Evolutionary conservation across 1,284 basidiomycete genomes (phyloP).

Genomic region (Pascua guehoae): DNA sequence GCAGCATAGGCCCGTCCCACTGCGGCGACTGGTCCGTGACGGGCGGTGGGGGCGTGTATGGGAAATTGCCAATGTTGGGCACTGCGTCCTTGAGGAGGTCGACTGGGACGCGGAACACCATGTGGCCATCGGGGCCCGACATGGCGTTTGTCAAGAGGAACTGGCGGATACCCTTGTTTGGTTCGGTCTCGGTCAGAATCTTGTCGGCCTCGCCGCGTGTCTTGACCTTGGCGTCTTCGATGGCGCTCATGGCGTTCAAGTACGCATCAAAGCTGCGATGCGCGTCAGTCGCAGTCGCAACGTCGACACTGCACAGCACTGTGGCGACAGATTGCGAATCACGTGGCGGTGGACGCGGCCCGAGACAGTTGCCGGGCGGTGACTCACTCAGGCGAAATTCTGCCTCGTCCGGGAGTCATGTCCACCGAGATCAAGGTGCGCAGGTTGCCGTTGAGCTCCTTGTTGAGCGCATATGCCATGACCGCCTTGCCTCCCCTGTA

Average conservation of each 20-base stretch:
- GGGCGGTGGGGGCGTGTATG: slow-evolving; percentile 47
- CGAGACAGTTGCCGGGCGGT: no score
- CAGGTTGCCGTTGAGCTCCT: slow-evolving; percentile 44
- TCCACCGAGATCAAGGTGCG: slow-evolving; percentile 54
- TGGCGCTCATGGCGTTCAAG: slow-evolving; percentile 52
- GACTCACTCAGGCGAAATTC: slow-evolving; percentile 53
- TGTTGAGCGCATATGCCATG: slow-evolving; percentile 54
- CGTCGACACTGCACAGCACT: background rate
- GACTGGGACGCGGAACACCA: slow-evolving; percentile 55
- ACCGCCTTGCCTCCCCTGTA: slow-evolving; percentile 56
- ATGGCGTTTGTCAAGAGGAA: slow-evolving; percentile 58
- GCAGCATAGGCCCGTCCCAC: slow-evolving; percentile 53
- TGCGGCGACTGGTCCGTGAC: slow-evolving; percentile 20
- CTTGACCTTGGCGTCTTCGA: slow-evolving; percentile 49
- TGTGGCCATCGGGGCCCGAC: slow-evolving; percentile 24
- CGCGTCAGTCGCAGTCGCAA: background rate
- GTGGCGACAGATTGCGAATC: background rate
- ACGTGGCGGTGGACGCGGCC: no score
- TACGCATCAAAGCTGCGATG: slow-evolving; percentile 50
- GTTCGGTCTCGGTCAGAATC: slow-evolving; percentile 52
- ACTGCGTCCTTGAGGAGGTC: slow-evolving; percentile 50
- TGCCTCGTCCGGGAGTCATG: slow-evolving; percentile 55
- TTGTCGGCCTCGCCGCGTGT: slow-evolving; percentile 54
- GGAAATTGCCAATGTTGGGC: slow-evolving; percentile 55
- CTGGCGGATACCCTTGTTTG: slow-evolving; percentile 49